Evolutionary conservation across 371 early-diverging fungal species (phyloP).

Genomic region (Blakeslea trispora): DNA sequence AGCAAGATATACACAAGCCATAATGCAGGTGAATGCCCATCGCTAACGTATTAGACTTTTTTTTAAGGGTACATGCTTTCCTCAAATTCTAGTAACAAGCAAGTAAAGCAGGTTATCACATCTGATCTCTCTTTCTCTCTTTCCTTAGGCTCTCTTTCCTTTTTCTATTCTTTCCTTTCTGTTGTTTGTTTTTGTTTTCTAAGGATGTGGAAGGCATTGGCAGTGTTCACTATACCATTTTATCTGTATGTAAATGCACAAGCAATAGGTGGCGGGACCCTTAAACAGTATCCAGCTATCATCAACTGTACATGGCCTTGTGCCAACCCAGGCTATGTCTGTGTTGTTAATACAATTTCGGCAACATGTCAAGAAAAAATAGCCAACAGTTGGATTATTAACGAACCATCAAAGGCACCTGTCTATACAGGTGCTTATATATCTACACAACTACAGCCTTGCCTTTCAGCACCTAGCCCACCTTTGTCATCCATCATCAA

Average conservation of each 20-base stretch:
- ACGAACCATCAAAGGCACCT: conserved; percentile 5
- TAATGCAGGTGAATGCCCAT: no score
- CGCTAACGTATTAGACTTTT: no score
- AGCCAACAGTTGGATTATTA: conserved; percentile 9
- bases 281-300: not conserved
- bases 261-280: not conserved
- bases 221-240: no score
- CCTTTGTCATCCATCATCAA: not conserved
- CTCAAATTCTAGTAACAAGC: no score
- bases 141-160: no score
- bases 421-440: conserved; percentile 12
- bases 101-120: no score
- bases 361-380: conserved; percentile 4
- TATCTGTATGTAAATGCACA: not conserved
- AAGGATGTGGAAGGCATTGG: no score
- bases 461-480: conserved; percentile 15
- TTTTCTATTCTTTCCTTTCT: no score
- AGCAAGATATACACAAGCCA: no score
- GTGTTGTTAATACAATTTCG: conserved; percentile 3
- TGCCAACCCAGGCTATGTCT: not conserved
- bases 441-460: not conserved
- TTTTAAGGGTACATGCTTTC: no score
- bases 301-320: conserved; percentile 27
- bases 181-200: no score
- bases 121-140: no score